These are phyloP conservation scores for Gaertneriomyces sp. DNA, from an alignment of 192 early-diverging fungal genomes.

Conservation along the genomic window DNA sequence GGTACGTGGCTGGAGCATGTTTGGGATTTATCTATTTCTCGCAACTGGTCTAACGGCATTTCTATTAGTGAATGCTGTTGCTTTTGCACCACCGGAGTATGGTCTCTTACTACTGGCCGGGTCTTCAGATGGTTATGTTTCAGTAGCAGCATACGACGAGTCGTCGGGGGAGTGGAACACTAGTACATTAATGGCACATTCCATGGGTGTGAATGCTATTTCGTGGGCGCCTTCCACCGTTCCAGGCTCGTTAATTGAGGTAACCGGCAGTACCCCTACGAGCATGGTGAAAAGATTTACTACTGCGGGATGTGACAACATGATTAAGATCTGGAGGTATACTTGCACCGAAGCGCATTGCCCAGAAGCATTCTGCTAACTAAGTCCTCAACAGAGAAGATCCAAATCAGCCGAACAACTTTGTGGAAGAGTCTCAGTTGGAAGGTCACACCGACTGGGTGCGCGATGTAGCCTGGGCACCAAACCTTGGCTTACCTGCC, in stretches of 20 bases:
- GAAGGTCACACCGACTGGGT: constrained; percentile 98
- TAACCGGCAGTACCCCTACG: constrained; percentile 50
- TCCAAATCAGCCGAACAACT: constrained; percentile 46
- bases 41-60: background rate
- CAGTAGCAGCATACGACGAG: constrained; percentile 63
- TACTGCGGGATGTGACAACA: constrained; percentile 92
- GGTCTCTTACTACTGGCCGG: constrained; percentile 88
- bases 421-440: constrained; percentile 75
- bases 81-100: constrained; percentile 96
- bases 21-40: background rate
- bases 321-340: constrained; percentile 90
- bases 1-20: constrained; percentile 44
- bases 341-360: background rate
- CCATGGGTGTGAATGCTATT: constrained; percentile 87
- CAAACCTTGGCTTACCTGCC: constrained; percentile 86
- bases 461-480: constrained; percentile 94
- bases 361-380: too few relatives aligned
- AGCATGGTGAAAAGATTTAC: constrained; percentile 69
- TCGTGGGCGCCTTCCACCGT: constrained; percentile 90
- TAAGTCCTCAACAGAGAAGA: constrained; percentile 51
- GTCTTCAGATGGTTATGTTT: constrained; percentile 93
- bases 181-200: constrained; percentile 74
- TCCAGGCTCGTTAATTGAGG: constrained; percentile 67
- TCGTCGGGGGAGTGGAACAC: constrained; percentile 88
- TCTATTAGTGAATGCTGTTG: constrained; percentile 82